phyloP scores from a whole-genome alignment of 75 land plant species.

The Pinus tabuliformis region DNA sequence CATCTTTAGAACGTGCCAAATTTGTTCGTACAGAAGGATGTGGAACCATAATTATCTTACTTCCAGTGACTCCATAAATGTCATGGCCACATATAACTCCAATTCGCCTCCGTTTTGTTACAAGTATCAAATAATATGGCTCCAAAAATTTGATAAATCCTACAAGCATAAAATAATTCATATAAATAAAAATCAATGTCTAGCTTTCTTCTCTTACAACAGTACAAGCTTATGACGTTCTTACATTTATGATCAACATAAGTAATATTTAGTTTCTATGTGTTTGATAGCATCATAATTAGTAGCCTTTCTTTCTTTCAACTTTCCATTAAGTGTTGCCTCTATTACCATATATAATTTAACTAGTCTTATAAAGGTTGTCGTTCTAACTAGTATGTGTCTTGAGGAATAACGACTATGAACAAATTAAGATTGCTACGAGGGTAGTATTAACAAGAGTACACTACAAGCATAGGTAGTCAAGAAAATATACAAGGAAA shows the following conservation, averaged over 20 bases:
- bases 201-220: background rate
- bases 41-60: constrained; percentile 57
- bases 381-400: background rate
- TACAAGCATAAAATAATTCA: constrained; percentile 9
- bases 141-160: constrained; percentile 85
- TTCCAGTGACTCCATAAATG: constrained; percentile 51
- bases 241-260: background rate
- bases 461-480: background rate
- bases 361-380: background rate
- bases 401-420: constrained; percentile 1
- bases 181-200: background rate
- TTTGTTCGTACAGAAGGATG: constrained; percentile 38
- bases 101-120: constrained; percentile 65
- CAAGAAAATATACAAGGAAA: background rate
- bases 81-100: constrained; percentile 77
- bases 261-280: background rate
- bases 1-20: constrained; percentile 45
- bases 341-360: background rate
- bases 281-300: background rate
- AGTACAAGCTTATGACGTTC: background rate
- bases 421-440: background rate
- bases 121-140: constrained; percentile 80
- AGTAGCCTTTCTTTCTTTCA: too few relatives aligned
- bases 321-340: background rate
- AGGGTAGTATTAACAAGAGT: background rate